Evolutionary conservation across 2,329 filamentous ascomycete genomes (phyloP), one percentile per base, ranked within the genome.

Genomic region (Colletotrichum trifolii): DNA sequence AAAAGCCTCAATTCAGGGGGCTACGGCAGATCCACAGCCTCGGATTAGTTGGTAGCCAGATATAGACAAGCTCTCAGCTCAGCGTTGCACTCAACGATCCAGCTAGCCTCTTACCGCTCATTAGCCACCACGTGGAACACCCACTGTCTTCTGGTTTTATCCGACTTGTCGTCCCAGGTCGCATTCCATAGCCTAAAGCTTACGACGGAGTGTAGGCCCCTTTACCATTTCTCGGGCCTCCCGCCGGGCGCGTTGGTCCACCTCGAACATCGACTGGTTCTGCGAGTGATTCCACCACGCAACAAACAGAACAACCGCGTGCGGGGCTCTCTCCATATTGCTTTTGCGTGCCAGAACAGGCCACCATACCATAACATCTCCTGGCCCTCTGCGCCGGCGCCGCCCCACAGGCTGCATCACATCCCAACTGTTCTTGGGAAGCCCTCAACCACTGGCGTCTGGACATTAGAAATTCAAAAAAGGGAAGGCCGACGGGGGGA

Each of bases 91-190:
- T 15, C 48, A 42, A 45, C 60, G 49, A 66, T 64, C 54, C 36
- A 17, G 13, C 43, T 64, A 59, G 53, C 42, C 38, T 43, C 43
- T 49, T 65, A 65, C 54, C 46, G 54, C 54, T 43, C 42, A 64
- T 55, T 42, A 54, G 50, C 60, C 64, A 66, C 60, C 64, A 66
- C 64, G 64, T 66, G 64, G 60, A 60, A 35, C 47, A 47, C 15
- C 11, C 36, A 53, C 25, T 9, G 34, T n/a, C 25, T 10, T 40
- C 45, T 48, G 52, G 50, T 11, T 62, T 43, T 25, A 47, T 38
- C 33, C 42, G 50, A 60, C 34, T 35, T 38, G 38, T 55, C 40
- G 11, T 15, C 25, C 25, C 25, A 25, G 25, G 25, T 25, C 25
- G 25, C 25, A 25, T 25, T 25, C 25, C 25, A 25, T 5, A 25